These are phyloP conservation scores for Mercurialis annua DNA, from an alignment of 345 rosid species.

Conservation along the genomic window DNA sequence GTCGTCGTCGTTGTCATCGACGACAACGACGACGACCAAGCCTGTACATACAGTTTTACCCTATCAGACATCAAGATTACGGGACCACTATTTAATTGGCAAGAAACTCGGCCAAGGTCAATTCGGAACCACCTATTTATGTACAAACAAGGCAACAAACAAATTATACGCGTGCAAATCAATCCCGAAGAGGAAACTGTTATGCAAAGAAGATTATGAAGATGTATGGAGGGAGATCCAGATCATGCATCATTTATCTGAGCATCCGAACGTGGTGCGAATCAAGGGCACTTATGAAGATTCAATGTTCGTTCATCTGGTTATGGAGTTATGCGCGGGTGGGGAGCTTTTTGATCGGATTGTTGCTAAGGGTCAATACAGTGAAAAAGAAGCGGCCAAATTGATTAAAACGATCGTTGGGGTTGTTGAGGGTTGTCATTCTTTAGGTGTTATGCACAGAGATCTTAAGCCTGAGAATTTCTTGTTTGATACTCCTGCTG, in stretches of 20 bases:
- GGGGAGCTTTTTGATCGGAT: slow-evolving; percentile 97
- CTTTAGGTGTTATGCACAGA: slow-evolving; percentile 94
- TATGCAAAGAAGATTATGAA: slow-evolving; percentile 89
- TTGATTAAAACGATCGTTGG: slow-evolving; percentile 80
- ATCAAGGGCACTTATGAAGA: slow-evolving; percentile 93
- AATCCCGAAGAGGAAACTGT: slow-evolving; percentile 83
- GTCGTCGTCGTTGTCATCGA: background rate
- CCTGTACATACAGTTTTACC: slow-evolving; percentile 65
- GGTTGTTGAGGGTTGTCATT: slow-evolving; percentile 92
- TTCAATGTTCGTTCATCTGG: slow-evolving; percentile 83
- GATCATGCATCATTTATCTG: slow-evolving; percentile 97
- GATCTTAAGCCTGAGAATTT: slow-evolving; percentile 99
- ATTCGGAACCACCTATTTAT: slow-evolving; percentile 84
- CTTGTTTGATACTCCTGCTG: slow-evolving; percentile 67
- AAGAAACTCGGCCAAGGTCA: slow-evolving; percentile 95
- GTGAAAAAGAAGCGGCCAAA: slow-evolving; percentile 86
- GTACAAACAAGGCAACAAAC: slow-evolving; percentile 57
- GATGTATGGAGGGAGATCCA: slow-evolving; percentile 98
- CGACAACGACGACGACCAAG: slow-evolving; percentile 28
- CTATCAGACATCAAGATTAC: slow-evolving; percentile 67
- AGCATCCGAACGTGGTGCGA: slow-evolving; percentile 72
- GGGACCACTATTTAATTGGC: slow-evolving; percentile 77
- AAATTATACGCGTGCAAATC: slow-evolving; percentile 78
- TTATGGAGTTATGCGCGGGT: slow-evolving; percentile 94
- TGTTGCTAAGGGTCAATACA: slow-evolving; percentile 85